phyloP scores from a whole-genome alignment of 2,329 filamentous ascomycete species.

The Neofusicoccum umdonicola region DNA sequence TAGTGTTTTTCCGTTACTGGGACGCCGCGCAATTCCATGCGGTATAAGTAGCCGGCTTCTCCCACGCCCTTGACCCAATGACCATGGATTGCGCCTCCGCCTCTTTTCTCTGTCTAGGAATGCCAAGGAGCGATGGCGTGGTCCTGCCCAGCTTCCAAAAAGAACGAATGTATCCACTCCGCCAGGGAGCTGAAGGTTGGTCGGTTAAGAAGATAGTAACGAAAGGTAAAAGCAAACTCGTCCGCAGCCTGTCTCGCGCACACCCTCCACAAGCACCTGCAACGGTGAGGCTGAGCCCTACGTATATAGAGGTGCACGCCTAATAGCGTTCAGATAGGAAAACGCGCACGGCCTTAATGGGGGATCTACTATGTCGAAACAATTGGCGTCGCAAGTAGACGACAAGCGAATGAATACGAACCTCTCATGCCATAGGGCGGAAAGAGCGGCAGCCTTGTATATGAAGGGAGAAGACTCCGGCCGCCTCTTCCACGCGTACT shows the following conservation, averaged over 20 bases:
- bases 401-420: conserved; percentile 10
- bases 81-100: neutral
- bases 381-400: neutral
- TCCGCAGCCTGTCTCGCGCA: neutral
- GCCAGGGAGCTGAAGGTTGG: conserved; percentile 1
- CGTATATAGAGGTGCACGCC: conserved; percentile 13
- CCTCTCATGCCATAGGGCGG: neutral
- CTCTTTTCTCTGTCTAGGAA: neutral
- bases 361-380: conserved; percentile 9
- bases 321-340: neutral
- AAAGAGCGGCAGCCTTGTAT: neutral
- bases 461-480: neutral
- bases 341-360: neutral
- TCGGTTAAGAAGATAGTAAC: neutral
- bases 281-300: neutral
- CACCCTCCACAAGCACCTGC: neutral
- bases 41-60: neutral
- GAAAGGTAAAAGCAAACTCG: neutral
- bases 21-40: neutral
- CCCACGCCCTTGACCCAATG: neutral
- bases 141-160: neutral
- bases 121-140: neutral
- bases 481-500: neutral
- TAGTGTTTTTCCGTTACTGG: neutral
- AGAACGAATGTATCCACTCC: conserved; percentile 1